Evolutionary conservation across 129 eudicot species (phyloP), one percentile per base, ranked within the genome.

Genomic region (Flaveria sonorensis): DNA sequence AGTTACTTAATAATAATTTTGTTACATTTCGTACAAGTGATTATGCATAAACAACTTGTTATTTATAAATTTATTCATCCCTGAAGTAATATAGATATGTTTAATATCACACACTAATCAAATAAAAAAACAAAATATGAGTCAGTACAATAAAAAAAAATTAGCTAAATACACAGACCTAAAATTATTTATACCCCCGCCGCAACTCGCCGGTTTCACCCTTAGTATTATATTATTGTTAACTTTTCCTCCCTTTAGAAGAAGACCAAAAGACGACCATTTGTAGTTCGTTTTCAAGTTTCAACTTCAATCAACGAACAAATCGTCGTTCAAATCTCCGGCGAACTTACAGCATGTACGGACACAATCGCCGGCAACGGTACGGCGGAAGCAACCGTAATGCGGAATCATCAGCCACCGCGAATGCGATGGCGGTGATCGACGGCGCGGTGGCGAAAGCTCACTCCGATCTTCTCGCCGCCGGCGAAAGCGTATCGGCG

Each of bases 361-460:
- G 74, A 19, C 48, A 72, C 19, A 51, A 5, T 65, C 60, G 23
- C 50, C 79, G 74, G 48, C 62, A 30, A 19, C n/a, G 19, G 9
- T 3, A 13, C 4, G 79, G 60, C 74, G 68, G 68, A 24, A 72
- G 32, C 6, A 76, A 53, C 32, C 59, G 83, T 0, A 72, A 23
- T 18, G 60, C 8, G 0, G 68, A 50, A 14, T 36, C 80, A 13
- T 50, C 50, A 55, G 26, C 71, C 23, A 7, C 2, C 3, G 19
- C 69, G 66, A 72, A 75, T 73, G 36, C 57, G 19, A 36, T 86
- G 11, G 85, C 85, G 28, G 83, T 72, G 85, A 66, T 88, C 40
- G 92, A 93, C 43, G 69, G 51, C 3, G 92, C 90, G 11, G 98
- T 77, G 19, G 53, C n/a, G 40, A 83, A 84, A 73, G 92, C 89